Base-by-base conservation (phyloP, 140 eudicot genomes). In the Ambrosia hybrid region DNA sequence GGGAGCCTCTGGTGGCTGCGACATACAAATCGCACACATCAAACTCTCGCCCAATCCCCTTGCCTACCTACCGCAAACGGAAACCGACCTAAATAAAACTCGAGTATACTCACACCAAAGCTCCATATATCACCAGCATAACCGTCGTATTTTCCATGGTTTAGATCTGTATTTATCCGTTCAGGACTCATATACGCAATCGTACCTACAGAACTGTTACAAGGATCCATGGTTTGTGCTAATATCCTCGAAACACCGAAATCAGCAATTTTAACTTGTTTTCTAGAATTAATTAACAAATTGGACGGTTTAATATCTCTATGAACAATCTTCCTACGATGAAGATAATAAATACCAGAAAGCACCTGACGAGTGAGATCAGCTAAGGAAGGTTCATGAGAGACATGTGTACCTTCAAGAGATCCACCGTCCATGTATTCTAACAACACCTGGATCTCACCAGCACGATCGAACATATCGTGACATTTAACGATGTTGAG, bases 41-140 rank as follows among this genome's bases (percentile, higher is more conserved):
- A 92, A 79, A 56, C 95, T 92, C 0, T n/a, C n/a, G 98, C 98
- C 96, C 96, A 92, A 79, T 92, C 98, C 0, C 96, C 98, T 15
- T 85, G 89, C n/a, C 96, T 69, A 3, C 87, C 93, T 3, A 87
- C 95, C 0, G 89, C 79, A 39, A 92, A 90, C 4, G 97, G 98
- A 62, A 92, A 92, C n/a, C 88, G 78, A 6, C 98, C 96, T 71
- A 90, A 51, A 34, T 89, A 90, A 21, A 92, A 89, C 65, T 92
- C 98, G 71, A 92, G 79, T 16, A 89, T 84, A 67, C 96, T 89
- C 3, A 92, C 96, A 21, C 98, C 98, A 3, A 89, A 79, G 55
- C 98, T 92, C 98, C 98, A 92, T 2, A 92, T 90, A 76, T 92
- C 98, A 1, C 98, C 97, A 0, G 98, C 98, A 55, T 76, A 92